phyloP scores from a whole-genome alignment of 345 rosid species.

The Ailanthus altissimus region DNA sequence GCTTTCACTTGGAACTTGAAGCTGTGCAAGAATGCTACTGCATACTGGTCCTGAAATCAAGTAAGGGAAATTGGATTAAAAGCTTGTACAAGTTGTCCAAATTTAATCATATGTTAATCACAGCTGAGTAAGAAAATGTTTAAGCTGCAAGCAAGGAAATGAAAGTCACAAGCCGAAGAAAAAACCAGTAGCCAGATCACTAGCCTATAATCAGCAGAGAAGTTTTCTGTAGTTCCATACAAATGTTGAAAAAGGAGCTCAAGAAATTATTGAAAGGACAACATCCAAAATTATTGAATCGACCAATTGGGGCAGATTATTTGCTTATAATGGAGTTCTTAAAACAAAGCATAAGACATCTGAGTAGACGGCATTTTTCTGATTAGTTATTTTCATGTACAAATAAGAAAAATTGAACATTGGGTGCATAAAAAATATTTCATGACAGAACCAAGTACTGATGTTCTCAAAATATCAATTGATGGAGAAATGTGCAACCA shows the following conservation, averaged over 20 bases:
- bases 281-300: not conserved
- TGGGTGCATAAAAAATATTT: not conserved
- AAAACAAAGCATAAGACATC: not conserved
- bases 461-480: not conserved
- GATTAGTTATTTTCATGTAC: not conserved
- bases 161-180: not conserved
- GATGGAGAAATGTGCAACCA: not conserved
- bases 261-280: not conserved
- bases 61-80: not conserved
- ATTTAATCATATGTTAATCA: not conserved
- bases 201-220: not conserved
- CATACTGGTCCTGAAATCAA: constrained; percentile 24
- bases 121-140: not conserved
- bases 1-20: not conserved
- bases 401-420: not conserved
- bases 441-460: not conserved
- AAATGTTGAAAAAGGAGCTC: not conserved
- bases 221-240: not conserved
- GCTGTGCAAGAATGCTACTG: not conserved
- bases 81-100: not conserved
- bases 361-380: not conserved
- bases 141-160: not conserved
- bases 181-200: not conserved
- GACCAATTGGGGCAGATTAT: not conserved
- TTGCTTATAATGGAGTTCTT: not conserved